Evolutionary conservation across 2,329 filamentous ascomycete species (phyloP), one percentile per base, ranked within the genome.

Genomic region (Paradendryphiella salina): DNA sequence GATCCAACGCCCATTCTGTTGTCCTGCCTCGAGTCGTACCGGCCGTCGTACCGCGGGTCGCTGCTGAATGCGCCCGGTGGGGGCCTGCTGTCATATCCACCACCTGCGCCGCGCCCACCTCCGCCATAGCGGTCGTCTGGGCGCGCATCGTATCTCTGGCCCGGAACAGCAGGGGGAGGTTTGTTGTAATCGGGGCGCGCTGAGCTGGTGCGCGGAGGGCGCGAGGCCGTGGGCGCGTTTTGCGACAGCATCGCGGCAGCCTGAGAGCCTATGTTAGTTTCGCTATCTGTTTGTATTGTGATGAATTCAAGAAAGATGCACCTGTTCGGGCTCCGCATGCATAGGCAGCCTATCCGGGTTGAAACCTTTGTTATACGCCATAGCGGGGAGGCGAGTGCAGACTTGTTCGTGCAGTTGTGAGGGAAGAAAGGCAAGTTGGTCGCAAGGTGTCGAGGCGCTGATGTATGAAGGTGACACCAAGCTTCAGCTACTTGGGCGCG

Each of bases 311-410:
- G 2, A 64, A 26, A 76, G 76, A 63, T 65, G 50, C 78, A 87
- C 85, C 75, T 84, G 79, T 60, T 90, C 87, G 35, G 88, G 88
- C 75, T 91, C 87, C 54, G 87, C 87, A 71, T 90, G 88, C 88
- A 90, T 90, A 71, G 93, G 93, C 59, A 99, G 85, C 71, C 91
- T 89, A 79, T 99, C 93, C 28, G 92, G 92, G 74, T 99, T 96
- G 79, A 91, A 94, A 48, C 87, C 84, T 73, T 85, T 86, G 77
- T 96, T 96, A 81, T 97, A 97, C 49, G 93, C 93, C 93, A 97
- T 97, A 54, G 71, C 60, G 29, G 33, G 14, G 34, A 18, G 18
- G 18, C 13, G 21, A 15, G 21, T 18, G 26, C 49, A 46, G 43
- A 26, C 15, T 28, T 34, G 44, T 20, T 46, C 36, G 9, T 23